phyloP scores from a whole-genome alignment of 2,329 filamentous ascomycete species.

The Paecilomyces formosus region DNA sequence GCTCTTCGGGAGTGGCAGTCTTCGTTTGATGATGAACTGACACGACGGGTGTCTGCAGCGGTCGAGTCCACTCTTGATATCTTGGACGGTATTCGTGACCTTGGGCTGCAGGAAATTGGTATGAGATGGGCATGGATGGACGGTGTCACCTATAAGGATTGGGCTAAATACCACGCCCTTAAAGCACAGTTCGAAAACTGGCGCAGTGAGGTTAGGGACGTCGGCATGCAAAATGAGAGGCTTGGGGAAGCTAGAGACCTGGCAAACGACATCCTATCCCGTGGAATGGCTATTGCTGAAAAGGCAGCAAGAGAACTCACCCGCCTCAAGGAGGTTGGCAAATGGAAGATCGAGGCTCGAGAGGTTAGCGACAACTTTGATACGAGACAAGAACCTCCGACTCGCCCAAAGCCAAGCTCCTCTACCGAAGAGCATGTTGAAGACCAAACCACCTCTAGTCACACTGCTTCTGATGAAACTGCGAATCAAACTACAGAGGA shows the following conservation, averaged over 20 bases:
- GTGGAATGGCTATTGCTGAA: conserved; percentile 73
- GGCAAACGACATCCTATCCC: conserved; percentile 63
- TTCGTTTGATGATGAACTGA: conserved; percentile 62
- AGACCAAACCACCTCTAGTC: not conserved
- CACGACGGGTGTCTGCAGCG: conserved; percentile 60
- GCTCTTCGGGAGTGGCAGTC: conserved; percentile 70
- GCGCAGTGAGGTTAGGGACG: conserved; percentile 70
- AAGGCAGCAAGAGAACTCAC: conserved; percentile 71
- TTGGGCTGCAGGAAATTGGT: conserved; percentile 84
- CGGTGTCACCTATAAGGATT: conserved; percentile 92
- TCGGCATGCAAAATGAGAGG: conserved; percentile 66
- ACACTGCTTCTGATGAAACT: not conserved
- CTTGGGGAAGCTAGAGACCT: conserved; percentile 61
- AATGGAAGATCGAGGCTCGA: conserved; percentile 70
- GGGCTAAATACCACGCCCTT: conserved; percentile 87
- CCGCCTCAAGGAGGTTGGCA: conserved; percentile 72
- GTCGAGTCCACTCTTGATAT: conserved; percentile 77
- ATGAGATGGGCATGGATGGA: conserved; percentile 95
- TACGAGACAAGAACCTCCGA: conserved; percentile 44
- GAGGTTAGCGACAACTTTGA: conserved; percentile 76
- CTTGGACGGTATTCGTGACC: conserved; percentile 71
- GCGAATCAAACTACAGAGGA: not conserved
- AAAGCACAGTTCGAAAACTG: conserved; percentile 77
- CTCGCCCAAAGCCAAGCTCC: conserved; percentile 18
- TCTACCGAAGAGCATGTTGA: conserved; percentile 4